A percentile compares a stretch with the other conserved stretches of the same genome.
Conservation (phyloP, 441 rosid genomes). For the Syzygium syzygioides region DNA sequence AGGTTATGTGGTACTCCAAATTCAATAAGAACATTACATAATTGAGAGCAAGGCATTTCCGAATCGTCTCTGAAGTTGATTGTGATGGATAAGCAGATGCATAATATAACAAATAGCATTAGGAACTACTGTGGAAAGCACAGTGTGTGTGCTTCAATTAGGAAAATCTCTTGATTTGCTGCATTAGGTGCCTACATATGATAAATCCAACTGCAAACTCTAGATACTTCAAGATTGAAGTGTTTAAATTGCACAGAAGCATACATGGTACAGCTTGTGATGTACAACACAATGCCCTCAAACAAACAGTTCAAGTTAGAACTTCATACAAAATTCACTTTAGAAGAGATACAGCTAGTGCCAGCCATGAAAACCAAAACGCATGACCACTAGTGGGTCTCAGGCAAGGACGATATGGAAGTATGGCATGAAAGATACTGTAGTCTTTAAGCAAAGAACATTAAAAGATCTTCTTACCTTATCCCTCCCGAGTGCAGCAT, state of each 20-base stretch:
- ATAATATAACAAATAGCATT: neutral
- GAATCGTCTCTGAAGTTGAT: neutral
- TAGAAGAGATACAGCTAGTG: neutral
- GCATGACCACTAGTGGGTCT: neutral
- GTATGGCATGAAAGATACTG: conserved; percentile 6
- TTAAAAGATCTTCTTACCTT: conserved; percentile 43
- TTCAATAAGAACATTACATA: neutral
- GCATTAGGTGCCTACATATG: neutral
- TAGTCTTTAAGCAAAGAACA: neutral
- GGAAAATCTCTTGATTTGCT: neutral
- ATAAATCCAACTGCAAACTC: neutral
- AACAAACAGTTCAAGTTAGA: neutral
- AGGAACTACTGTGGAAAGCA: neutral
- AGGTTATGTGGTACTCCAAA: neutral
- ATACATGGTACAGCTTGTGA: neutral
- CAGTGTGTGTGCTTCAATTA: neutral
- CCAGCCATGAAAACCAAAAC: neutral
- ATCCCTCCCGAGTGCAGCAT: conserved; percentile 99
- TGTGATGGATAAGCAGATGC: neutral
- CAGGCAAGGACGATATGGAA: neutral
- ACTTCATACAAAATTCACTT: neutral
- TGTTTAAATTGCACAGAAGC: neutral
- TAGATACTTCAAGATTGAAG: neutral
- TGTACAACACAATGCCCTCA: neutral
- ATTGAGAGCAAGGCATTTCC: neutral